These are phyloP conservation scores for Lasiodiplodia theobromae DNA, from an alignment of 2,329 filamentous ascomycete genomes.

Conservation along the genomic window DNA sequence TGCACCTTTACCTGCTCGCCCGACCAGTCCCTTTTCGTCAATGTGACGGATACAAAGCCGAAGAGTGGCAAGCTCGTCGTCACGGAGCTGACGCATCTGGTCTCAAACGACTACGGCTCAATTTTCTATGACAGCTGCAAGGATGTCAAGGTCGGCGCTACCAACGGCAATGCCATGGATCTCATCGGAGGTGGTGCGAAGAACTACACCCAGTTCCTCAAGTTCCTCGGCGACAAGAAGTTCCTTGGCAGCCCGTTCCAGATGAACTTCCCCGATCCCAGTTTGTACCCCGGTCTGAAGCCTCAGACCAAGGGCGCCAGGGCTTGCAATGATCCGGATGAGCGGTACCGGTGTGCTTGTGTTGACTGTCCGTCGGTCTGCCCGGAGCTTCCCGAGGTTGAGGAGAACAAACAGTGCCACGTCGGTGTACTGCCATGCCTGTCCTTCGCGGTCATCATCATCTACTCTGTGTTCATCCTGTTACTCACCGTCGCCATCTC, in stretches of 20 bases:
- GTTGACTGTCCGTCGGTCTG: slow-evolving; percentile 91
- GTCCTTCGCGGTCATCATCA: slow-evolving; percentile 88
- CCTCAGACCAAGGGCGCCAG: slow-evolving; percentile 76
- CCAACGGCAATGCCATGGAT: slow-evolving; percentile 92
- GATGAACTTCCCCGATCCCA: slow-evolving; percentile 82
- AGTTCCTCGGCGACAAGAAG: slow-evolving; percentile 93
- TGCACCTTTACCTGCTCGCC: slow-evolving; percentile 98
- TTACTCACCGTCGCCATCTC: slow-evolving; percentile 70
- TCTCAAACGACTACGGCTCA: slow-evolving; percentile 81
- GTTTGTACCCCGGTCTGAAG: slow-evolving; percentile 71
- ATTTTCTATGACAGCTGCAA: slow-evolving; percentile 98
- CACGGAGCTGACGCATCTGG: slow-evolving; percentile 87
- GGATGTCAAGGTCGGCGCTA: slow-evolving; percentile 96
- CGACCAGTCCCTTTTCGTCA: slow-evolving; percentile 93
- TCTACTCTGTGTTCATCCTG: slow-evolving; percentile 79
- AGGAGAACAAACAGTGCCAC: slow-evolving; percentile 73
- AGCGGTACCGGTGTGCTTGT: slow-evolving; percentile 87
- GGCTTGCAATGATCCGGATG: slow-evolving; percentile 88
- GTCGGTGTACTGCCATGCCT: slow-evolving; percentile 91
- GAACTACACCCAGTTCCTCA: slow-evolving; percentile 84
- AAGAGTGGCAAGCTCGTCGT: slow-evolving; percentile 72
- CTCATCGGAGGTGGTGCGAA: slow-evolving; percentile 95
- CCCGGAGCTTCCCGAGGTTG: slow-evolving; percentile 79
- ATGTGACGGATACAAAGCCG: slow-evolving; percentile 77
- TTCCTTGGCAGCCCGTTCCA: slow-evolving; percentile 93